phyloP scores from a whole-genome alignment of 2,329 filamentous ascomycete genomes.

The Penicillium polonicum region DNA sequence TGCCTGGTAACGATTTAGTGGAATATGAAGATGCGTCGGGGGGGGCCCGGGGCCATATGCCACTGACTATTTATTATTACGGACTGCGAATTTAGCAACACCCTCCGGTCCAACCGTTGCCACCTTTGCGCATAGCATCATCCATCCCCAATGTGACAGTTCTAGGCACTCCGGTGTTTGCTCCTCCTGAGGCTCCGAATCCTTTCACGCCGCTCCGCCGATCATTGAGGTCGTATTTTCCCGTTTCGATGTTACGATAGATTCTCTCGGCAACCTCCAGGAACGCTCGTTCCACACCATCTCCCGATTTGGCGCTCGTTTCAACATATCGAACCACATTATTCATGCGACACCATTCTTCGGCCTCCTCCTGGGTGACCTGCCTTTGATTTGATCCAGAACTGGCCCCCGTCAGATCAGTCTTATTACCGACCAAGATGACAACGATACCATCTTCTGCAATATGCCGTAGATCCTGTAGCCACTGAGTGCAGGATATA shows the following conservation, averaged over 20 bases:
- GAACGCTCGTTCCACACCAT: constrained; percentile 91
- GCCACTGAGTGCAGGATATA: constrained; percentile 84
- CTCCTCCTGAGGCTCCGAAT: constrained; percentile 43
- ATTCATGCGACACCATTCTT: constrained; percentile 83
- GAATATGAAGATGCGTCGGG: neutral
- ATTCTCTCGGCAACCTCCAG: constrained; percentile 92
- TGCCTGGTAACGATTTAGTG: neutral
- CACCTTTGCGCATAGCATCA: constrained; percentile 47
- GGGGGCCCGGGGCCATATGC: neutral
- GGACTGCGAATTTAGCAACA: constrained; percentile 37
- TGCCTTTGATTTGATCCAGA: constrained; percentile 60
- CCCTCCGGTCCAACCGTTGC: constrained; percentile 36
- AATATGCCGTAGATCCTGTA: constrained; percentile 89
- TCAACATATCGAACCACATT: constrained; percentile 92
- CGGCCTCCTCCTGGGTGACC: constrained; percentile 78
- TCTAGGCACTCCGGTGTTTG: constrained; percentile 36
- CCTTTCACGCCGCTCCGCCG: constrained; percentile 86
- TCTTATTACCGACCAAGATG: constrained; percentile 93
- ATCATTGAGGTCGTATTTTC: constrained; percentile 92
- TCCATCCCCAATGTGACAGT: constrained; percentile 49
- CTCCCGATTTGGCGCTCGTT: constrained; percentile 92
- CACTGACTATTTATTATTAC: neutral
- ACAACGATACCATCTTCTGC: constrained; percentile 95
- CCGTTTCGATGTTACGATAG: constrained; percentile 93
- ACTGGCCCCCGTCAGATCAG: constrained; percentile 65